phyloP scores from a whole-genome alignment of 148 eudicot genomes.

The Diospyros lotus region DNA sequence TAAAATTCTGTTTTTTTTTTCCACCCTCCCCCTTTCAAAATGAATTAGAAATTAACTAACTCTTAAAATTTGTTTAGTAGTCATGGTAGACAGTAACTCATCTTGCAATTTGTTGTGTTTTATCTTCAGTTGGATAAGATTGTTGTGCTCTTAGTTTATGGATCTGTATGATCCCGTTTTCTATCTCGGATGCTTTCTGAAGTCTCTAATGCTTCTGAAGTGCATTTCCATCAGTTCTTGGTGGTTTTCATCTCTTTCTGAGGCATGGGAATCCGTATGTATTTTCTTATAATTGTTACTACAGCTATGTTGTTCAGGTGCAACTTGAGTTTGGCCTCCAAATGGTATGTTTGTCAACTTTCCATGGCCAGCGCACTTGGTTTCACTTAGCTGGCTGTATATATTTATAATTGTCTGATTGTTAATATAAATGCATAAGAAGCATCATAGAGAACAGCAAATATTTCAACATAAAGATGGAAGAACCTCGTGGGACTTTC shows the following conservation, averaged over 20 bases:
- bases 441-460: not conserved
- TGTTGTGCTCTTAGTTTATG: not conserved
- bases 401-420: not conserved
- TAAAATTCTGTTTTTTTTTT: no score
- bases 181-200: not conserved
- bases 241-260: not conserved
- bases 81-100: not conserved
- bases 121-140: not conserved
- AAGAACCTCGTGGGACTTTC: not conserved
- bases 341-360: not conserved
- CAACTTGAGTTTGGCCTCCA: not conserved
- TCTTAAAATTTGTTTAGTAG: not conserved
- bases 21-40: no score
- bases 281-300: not conserved
- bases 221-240: not conserved
- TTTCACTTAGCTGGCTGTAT: not conserved
- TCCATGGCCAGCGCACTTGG: not conserved
- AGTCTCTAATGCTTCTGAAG: not conserved
- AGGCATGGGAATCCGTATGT: not conserved
- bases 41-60: not conserved
- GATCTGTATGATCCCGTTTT: not conserved
- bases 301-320: not conserved
- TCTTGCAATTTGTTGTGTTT: not conserved
- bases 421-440: not conserved
- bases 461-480: not conserved